A percentile compares a stretch with the other conserved stretches of the same genome.
phyloP scores from a whole-genome alignment of 1,139 yeast genomes.

The Saccharomyces hybrid region DNA sequence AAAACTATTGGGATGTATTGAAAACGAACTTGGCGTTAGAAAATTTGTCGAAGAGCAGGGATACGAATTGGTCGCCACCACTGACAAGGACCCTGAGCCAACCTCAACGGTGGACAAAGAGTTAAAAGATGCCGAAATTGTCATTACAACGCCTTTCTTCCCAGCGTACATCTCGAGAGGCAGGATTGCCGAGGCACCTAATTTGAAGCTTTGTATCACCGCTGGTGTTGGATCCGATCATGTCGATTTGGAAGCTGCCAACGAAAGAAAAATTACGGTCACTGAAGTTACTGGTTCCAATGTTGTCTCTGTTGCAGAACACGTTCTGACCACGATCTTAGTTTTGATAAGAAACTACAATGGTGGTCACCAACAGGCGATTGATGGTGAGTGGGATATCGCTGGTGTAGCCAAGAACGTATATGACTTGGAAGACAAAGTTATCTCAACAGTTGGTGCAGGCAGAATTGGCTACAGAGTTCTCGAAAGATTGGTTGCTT shows the following conservation, averaged over 20 bases:
- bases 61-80: constrained; percentile 58
- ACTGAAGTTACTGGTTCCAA: constrained; percentile 70
- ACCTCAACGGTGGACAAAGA: constrained; percentile 53
- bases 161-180: constrained; percentile 69
- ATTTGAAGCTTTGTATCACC: constrained; percentile 63
- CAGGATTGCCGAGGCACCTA: constrained; percentile 63
- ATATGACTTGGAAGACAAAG: constrained; percentile 70
- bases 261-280: constrained; percentile 55
- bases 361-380: constrained; percentile 67
- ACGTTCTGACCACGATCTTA: constrained; percentile 67
- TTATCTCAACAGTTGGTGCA: constrained; percentile 71
- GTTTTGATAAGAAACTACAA: constrained; percentile 68
- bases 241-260: constrained; percentile 66
- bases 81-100: constrained; percentile 58
- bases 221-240: constrained; percentile 88
- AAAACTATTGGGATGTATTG: constrained; percentile 60
- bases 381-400: constrained; percentile 48
- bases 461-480: constrained; percentile 79
- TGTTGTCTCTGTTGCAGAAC: constrained; percentile 76
- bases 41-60: constrained; percentile 59
- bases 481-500: constrained; percentile 63
- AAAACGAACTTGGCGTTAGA: constrained; percentile 68
- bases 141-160: constrained; percentile 78
- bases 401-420: constrained; percentile 65
- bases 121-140: constrained; percentile 62